Percentiles rank a stretch among this genome's conserved stretches.
Conservation (phyloP, 2,329 filamentous ascomycete genomes). For the Sclerotiophoma versabilis region DNA sequence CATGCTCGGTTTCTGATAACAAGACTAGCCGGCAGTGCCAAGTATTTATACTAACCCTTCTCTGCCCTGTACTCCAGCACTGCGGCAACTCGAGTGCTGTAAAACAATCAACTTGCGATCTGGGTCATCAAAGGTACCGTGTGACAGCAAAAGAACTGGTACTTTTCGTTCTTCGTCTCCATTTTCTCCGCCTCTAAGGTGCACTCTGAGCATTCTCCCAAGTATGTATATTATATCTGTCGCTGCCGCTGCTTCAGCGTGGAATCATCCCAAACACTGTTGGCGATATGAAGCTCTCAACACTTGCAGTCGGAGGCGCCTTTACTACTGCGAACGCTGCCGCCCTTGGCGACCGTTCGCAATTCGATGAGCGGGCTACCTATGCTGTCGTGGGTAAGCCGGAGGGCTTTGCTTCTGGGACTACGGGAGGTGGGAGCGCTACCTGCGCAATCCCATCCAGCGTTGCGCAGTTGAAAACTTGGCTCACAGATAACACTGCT, state of each 20-base stretch:
- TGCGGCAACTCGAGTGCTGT: neutral
- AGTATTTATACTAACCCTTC: neutral
- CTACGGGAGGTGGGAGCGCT: conserved; percentile 67
- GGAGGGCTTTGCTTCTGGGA: conserved; percentile 61
- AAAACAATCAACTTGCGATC: neutral
- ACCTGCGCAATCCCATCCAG: conserved; percentile 61
- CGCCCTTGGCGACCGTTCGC: conserved; percentile 16
- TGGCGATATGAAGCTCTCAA: conserved; percentile 30
- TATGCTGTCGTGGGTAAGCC: conserved; percentile 46
- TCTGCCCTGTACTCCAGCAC: neutral
- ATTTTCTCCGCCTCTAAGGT: conserved; percentile 7
- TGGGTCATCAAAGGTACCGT: neutral
- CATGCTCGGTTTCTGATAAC: neutral
- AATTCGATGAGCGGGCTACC: conserved; percentile 21
- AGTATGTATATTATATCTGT: neutral
- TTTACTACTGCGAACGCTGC: conserved; percentile 25
- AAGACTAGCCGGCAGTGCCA: neutral
- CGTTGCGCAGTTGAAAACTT: conserved; percentile 63
- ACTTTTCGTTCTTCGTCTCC: neutral
- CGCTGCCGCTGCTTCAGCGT: neutral
- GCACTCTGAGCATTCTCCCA: too few species aligned
- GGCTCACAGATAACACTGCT: conserved; percentile 61
- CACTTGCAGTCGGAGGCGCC: conserved; percentile 26
- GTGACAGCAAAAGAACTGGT: neutral
- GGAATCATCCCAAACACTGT: neutral